Evolutionary conservation across 2,329 filamentous ascomycete species (phyloP), one percentile per base, ranked within the genome.

Genomic region (Exophiala calicioides): DNA sequence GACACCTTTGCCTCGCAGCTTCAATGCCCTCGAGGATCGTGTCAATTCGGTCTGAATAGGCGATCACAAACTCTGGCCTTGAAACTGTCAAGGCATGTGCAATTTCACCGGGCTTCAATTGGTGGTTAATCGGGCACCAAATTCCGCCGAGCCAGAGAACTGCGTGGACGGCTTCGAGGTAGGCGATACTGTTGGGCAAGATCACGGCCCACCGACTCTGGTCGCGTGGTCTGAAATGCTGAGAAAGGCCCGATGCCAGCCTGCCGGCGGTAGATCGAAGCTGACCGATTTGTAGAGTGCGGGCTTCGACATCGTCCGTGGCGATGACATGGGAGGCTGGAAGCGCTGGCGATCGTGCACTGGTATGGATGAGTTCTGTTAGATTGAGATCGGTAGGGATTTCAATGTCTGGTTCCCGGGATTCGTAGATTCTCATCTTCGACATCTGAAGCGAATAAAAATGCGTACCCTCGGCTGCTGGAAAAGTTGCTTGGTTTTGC

Each of bases 121-220:
- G 30, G 31, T 47, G 44, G 36, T 47, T 47, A n/a, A 47, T 41
- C 8, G 44, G 44, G 27, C 44, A 47, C 19, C 30, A 47, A 4
- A 47, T 31, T 4, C 44, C 44, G 12, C 44, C 44, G 4, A 35
- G 13, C 44, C 44, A 47, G 3, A 47, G 30, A 18, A 48, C 45
- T 7, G 45, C 45, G 16, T 45, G 47, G n/a, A 40, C 42, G 4
- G 68, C 50, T 45, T 74, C 71, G 2, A 74, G 58, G 43, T 70
- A 73, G 9, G 73, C 70, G 21, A 73, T 69, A 31, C 67, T 70
- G 52, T 73, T 74, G 4, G 72, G 72, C 4, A 74, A 56, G 4
- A 72, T 62, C n/a, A 74, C 58, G 1, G 64, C 68, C 69, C 69
- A 72, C 44, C 66, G 62, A 5, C 66, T 38, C 20, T 43, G 32